Percentiles rank a stretch among this genome's conserved stretches.
Evolutionary conservation across 2,329 filamentous ascomycete species (phyloP).

Genomic region (Xylaria sp.): DNA sequence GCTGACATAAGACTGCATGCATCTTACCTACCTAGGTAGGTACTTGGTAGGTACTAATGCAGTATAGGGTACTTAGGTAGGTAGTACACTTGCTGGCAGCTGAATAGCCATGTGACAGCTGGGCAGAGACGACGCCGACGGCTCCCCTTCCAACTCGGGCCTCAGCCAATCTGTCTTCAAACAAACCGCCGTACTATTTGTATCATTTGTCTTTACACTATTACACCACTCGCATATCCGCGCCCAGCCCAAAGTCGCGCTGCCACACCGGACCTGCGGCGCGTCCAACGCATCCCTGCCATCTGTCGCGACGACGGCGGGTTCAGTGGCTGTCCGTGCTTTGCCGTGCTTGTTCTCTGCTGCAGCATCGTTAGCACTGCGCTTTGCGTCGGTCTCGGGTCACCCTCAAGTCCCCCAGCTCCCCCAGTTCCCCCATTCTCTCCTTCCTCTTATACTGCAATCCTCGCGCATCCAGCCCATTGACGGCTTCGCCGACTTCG

Average conservation of each 20-base stretch:
- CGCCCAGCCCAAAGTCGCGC: conserved; percentile 19
- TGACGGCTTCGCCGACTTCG: neutral
- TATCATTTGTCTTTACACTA: conserved; percentile 22
- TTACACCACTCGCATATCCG: conserved; percentile 9
- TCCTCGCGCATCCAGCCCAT: neutral
- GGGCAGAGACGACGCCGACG: conserved; percentile 20
- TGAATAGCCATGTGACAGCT: conserved; percentile 19
- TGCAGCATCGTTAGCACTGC: conserved; percentile 30
- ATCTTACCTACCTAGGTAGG: neutral
- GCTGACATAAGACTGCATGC: neutral
- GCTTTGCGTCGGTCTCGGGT: conserved; percentile 24
- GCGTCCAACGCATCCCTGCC: neutral
- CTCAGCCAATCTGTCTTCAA: conserved; percentile 23
- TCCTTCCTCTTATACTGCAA: neutral
- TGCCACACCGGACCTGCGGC: conserved; percentile 12
- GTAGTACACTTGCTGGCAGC: neutral
- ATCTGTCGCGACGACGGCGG: conserved; percentile 2
- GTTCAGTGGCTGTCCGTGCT: conserved; percentile 16
- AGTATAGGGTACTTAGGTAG: neutral
- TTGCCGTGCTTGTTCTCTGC: conserved; percentile 3
- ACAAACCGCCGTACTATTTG: conserved; percentile 28
- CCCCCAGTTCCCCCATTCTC: too few relatives aligned
- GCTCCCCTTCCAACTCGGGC: conserved; percentile 30
- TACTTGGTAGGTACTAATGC: neutral
- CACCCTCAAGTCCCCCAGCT: neutral